Conservation (phyloP, 768 basidiomycete genomes). For the Auricularia sp. region DNA sequence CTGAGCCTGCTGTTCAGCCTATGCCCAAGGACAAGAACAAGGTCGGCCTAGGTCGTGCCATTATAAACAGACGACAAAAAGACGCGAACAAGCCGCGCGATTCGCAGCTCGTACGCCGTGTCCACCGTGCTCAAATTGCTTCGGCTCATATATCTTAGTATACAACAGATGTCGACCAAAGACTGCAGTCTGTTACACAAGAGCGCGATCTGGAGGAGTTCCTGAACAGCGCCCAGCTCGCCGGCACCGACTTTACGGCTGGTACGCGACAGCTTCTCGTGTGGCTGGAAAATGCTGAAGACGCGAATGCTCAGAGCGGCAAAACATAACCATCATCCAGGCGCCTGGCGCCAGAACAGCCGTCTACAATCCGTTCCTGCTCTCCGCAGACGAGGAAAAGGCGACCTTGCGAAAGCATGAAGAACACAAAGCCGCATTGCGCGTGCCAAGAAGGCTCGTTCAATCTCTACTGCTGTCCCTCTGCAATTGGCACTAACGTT, state of each 20-base stretch:
- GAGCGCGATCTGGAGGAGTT: constrained; percentile 95
- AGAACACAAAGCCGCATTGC: constrained; percentile 61
- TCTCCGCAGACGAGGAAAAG: constrained; percentile 73
- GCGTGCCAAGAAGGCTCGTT: constrained; percentile 59
- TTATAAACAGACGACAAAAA: constrained; percentile 84
- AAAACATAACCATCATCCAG: constrained; percentile 71
- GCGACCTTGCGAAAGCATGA: constrained; percentile 62
- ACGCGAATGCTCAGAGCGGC: constrained; percentile 34
- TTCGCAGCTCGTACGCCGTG: constrained; percentile 52
- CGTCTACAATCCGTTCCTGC: constrained; percentile 72
- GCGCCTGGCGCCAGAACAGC: constrained; percentile 22
- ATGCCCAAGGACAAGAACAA: constrained; percentile 17
- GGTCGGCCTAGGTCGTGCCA: constrained; percentile 82
- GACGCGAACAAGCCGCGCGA: constrained; percentile 54
- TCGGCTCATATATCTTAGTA: constrained; percentile 36
- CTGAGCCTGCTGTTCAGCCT: background rate
- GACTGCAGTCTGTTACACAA: constrained; percentile 87
- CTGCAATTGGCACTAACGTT: background rate
- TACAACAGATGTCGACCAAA: constrained; percentile 62
- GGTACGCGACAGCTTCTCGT: constrained; percentile 42
- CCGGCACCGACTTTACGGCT: constrained; percentile 91
- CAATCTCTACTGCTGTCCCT: background rate
- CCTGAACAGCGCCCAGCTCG: constrained; percentile 85
- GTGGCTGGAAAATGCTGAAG: background rate
- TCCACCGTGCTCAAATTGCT: background rate